Evolutionary conservation across 2,329 filamentous ascomycete species (phyloP).

Genomic region (Colletotrichum neosansevieriae): DNA sequence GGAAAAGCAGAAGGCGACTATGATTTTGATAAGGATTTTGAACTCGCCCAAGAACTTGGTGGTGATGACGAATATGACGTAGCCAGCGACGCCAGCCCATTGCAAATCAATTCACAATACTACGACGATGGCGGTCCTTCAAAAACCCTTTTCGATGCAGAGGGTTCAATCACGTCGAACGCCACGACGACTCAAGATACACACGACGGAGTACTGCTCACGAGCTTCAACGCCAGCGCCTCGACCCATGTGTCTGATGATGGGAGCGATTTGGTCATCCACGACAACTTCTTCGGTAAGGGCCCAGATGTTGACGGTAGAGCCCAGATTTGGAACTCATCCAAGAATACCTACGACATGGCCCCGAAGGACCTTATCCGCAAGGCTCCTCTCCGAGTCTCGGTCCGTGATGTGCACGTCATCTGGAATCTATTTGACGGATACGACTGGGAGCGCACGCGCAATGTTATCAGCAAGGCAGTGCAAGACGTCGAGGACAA

Average conservation of each 20-base stretch:
- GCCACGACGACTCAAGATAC: constrained; percentile 58
- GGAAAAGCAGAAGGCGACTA: constrained; percentile 71
- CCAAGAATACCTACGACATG: constrained; percentile 78
- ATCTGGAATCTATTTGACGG: constrained; percentile 99
- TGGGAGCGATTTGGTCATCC: constrained; percentile 75
- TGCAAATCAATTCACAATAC: constrained; percentile 60
- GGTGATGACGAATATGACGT: constrained; percentile 51
- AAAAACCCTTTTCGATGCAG: constrained; percentile 63
- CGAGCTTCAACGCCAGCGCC: constrained; percentile 50
- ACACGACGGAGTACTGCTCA: constrained; percentile 59
- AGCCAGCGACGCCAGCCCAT: constrained; percentile 49
- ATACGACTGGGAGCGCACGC: constrained; percentile 93
- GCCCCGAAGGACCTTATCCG: constrained; percentile 71
- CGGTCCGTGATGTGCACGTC: constrained; percentile 87
- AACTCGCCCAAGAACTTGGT: constrained; percentile 62
- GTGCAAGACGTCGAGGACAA: constrained; percentile 89
- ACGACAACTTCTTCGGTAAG: constrained; percentile 81
- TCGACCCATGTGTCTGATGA: constrained; percentile 61
- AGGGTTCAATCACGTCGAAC: constrained; percentile 52
- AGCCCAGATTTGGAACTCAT: constrained; percentile 84
- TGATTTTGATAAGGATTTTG: constrained; percentile 73
- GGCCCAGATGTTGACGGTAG: constrained; percentile 71
- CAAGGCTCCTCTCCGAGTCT: constrained; percentile 79
- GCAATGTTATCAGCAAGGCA: constrained; percentile 86
- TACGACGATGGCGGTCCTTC: constrained; percentile 58